Conservation (phyloP, 257 asterid species). For the Solanum etuberosum region DNA sequence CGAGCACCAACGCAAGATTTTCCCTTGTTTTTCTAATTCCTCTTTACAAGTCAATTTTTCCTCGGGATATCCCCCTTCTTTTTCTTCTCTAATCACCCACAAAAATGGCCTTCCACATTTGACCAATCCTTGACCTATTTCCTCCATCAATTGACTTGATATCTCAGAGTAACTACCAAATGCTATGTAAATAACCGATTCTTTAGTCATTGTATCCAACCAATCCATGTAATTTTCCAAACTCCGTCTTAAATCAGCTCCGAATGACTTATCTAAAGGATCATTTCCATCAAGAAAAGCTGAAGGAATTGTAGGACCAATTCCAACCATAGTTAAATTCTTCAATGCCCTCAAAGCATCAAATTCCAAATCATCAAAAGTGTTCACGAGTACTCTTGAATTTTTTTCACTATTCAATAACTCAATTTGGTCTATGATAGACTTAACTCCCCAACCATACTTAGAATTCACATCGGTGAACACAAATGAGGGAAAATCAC, state of each 20-base stretch:
- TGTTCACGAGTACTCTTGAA: background rate
- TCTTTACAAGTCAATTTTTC: constrained; percentile 1
- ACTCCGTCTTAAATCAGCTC: background rate
- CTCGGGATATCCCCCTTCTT: background rate
- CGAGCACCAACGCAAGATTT: constrained; percentile 16
- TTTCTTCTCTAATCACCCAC: constrained; percentile 10
- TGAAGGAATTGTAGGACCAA: constrained; percentile 15
- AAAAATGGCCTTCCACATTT: constrained; percentile 10
- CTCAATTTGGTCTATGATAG: background rate
- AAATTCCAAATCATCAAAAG: constrained; percentile 5
- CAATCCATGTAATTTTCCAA: background rate
- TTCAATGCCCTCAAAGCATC: background rate
- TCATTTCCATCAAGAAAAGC: constrained; percentile 4
- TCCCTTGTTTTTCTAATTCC: constrained; percentile 9
- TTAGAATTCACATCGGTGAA: background rate
- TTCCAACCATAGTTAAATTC: background rate
- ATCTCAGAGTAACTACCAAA: constrained; percentile 5
- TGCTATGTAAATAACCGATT: constrained; percentile 7
- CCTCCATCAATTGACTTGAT: constrained; percentile 7
- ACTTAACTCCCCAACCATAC: background rate
- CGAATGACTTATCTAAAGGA: background rate
- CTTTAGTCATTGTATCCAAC: background rate
- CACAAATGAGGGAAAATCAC: constrained; percentile 5
- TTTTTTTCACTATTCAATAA: background rate
- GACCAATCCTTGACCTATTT: constrained; percentile 8